Evolutionary conservation across 2,329 filamentous ascomycete species (phyloP), one percentile per base, ranked within the genome.

Genomic region (Rhynchosporium secalis): DNA sequence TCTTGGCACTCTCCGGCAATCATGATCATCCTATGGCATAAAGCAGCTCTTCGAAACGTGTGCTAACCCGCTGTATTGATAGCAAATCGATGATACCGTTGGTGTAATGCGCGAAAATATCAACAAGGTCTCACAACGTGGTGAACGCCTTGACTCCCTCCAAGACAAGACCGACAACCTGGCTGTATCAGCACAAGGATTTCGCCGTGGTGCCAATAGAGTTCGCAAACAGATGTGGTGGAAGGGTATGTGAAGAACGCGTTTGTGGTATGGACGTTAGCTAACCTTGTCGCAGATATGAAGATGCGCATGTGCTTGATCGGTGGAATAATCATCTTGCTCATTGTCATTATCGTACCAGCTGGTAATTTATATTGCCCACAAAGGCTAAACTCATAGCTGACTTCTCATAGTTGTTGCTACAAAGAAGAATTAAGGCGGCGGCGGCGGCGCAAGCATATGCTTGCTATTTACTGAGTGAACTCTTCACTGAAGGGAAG

Each of bases 161-260:
- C 91, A 96, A 80, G 90, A 95, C 78, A 96, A 96, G 85, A 97
- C 91, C 69, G 88, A 97, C 80, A 96, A 96, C 79, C 84, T 99
- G 70, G 93, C 93, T 64, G 86, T 89, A 67, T 96, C 93, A 41
- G 94, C 95, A 63, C 92, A 96, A 77, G 92, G 92, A 66, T 99
- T 99, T 86, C 91, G 93, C 73, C 89, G 93, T 70, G 94, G 95
- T 68, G 95, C 96, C 78, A 99, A 98, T 83, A 84, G 92, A 72
- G 94, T 99, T 71, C 88, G 95, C 78, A 94, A 93, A 83, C 88
- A 96, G 79, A 98, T 98, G 94, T 98, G 94, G 94, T 98, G 93
- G 94, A 98, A 98, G 52, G 68, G 67, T 63, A 62, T 56, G 54
- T 29, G 2, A 28, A 29, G 46, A 31, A 7, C 29, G 7, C 45